Percentiles rank a stretch among this genome's conserved stretches.
phyloP scores from a whole-genome alignment of 306 rosid genomes.

The Arachis stenosperma region DNA sequence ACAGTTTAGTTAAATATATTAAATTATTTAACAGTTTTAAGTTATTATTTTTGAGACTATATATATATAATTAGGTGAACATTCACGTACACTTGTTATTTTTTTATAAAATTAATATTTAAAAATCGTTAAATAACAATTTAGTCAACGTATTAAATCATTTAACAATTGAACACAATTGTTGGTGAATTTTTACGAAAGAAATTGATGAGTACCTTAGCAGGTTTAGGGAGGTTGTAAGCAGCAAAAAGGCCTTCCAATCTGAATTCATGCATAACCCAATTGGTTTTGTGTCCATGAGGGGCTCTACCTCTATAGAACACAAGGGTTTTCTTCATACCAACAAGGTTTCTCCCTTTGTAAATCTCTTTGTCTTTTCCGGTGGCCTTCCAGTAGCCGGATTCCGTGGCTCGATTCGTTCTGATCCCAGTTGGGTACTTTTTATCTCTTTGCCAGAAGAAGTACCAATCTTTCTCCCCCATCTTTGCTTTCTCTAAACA shows the following conservation, averaged over 20 bases:
- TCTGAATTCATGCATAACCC: constrained; percentile 95
- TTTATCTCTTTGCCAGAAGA: constrained; percentile 78
- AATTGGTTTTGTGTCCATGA: constrained; percentile 76
- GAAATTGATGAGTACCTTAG: constrained; percentile 48
- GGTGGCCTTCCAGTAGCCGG: constrained; percentile 96
- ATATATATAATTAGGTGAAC: no score
- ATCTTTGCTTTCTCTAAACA: constrained; percentile 79
- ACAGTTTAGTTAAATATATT: no score
- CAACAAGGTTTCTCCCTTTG: constrained; percentile 61
- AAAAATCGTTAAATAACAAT: no score
- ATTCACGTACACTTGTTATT: no score
- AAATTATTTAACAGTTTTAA: no score
- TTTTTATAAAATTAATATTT: no score
- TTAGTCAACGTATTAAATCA: no score
- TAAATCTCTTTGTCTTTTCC: constrained; percentile 86
- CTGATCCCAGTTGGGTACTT: constrained; percentile 91
- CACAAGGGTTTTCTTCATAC: constrained; percentile 94
- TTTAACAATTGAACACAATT: no score
- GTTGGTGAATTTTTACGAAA: no score
- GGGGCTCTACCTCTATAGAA: constrained; percentile 95
- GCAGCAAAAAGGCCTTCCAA: constrained; percentile 61
- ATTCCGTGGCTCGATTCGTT: constrained; percentile 83
- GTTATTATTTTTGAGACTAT: no score
- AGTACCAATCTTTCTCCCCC: constrained; percentile 96
- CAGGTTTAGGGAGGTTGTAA: constrained; percentile 51